Evolutionary conservation across 2,329 filamentous ascomycete genomes (phyloP).

Genomic region (Paraphaeosphaeria sporulosa): DNA sequence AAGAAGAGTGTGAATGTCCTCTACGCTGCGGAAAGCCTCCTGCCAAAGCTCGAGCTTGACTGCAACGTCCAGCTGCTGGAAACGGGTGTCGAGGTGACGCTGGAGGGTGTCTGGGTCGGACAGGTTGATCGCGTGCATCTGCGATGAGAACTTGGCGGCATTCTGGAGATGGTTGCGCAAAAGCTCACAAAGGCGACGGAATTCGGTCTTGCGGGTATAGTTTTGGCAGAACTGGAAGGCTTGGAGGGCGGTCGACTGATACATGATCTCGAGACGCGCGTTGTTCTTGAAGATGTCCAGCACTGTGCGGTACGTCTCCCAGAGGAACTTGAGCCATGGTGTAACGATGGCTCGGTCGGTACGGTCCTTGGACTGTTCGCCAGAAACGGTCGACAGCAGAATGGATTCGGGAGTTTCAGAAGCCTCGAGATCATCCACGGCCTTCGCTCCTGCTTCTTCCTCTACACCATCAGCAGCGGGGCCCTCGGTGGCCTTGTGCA

Average conservation of each 20-base stretch:
- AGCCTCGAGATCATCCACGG: constrained; percentile 93
- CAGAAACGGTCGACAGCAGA: constrained; percentile 94
- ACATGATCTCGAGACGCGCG: constrained; percentile 94
- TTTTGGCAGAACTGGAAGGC: constrained; percentile 99
- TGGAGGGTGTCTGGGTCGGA: constrained; percentile 97
- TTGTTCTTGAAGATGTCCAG: constrained; percentile 99
- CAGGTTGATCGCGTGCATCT: constrained; percentile 99
- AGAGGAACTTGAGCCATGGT: constrained; percentile 98
- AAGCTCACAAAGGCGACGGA: constrained; percentile 96
- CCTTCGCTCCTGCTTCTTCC: constrained; percentile 59
- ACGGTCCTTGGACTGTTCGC: constrained; percentile 95
- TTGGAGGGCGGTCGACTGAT: constrained; percentile 97
- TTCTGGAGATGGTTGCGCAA: constrained; percentile 99
- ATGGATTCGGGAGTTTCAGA: constrained; percentile 98
- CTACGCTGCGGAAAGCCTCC: constrained; percentile 98
- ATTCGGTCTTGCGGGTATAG: constrained; percentile 98
- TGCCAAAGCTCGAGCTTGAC: constrained; percentile 99
- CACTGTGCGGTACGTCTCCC: constrained; percentile 98
- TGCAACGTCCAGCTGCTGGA: constrained; percentile 97
- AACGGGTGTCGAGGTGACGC: constrained; percentile 95
- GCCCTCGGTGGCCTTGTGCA: constrained; percentile 86
- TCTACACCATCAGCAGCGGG: constrained; percentile 63
- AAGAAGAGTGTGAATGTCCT: constrained; percentile 97
- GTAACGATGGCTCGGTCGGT: constrained; percentile 98
- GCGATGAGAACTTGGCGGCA: constrained; percentile 96